Percentiles rank a stretch among this genome's conserved stretches.
Evolutionary conservation across 495 filamentous ascomycete species (phyloP).

Genomic region (Rhypophila decipiens): DNA sequence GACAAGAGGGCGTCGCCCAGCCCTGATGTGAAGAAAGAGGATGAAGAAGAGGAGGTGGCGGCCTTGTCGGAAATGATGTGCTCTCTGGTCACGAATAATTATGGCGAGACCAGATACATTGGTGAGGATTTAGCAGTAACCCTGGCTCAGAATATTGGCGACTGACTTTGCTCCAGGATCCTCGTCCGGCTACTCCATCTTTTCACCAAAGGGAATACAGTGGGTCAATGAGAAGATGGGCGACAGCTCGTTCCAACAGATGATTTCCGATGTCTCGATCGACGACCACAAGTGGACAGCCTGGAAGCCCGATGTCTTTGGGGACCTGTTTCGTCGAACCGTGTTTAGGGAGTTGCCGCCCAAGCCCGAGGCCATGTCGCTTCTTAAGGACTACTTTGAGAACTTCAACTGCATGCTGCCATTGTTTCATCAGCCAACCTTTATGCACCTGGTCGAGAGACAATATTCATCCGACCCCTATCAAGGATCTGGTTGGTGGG

Average conservation of each 20-base stretch:
- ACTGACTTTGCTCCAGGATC: slow-evolving; percentile 53
- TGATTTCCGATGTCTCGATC: slow-evolving; percentile 76
- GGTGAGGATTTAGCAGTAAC: slow-evolving; percentile 59
- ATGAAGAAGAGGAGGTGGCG: slow-evolving; percentile 83
- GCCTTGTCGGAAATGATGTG: slow-evolving; percentile 98
- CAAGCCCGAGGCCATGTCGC: slow-evolving; percentile 70
- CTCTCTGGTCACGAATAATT: slow-evolving; percentile 94
- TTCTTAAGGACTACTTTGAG: slow-evolving; percentile 90
- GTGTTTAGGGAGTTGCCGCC: slow-evolving; percentile 76
- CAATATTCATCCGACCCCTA: slow-evolving; percentile 93
- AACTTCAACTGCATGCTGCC: slow-evolving; percentile 99
- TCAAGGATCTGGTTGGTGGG: slow-evolving; percentile 97
- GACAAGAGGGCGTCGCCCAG: slow-evolving; percentile 29
- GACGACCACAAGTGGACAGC: slow-evolving; percentile 92
- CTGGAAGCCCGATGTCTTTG: slow-evolving; percentile 94
- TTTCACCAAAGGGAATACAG: slow-evolving; percentile 91
- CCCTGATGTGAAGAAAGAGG: slow-evolving; percentile 30
- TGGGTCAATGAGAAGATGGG: slow-evolving; percentile 99
- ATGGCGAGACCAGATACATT: slow-evolving; percentile 92
- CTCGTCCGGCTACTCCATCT: slow-evolving; percentile 94
- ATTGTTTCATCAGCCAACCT: slow-evolving; percentile 93
- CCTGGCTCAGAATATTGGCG: not conserved
- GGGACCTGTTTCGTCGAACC: slow-evolving; percentile 83
- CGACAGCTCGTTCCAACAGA: slow-evolving; percentile 87
- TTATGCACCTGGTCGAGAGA: slow-evolving; percentile 90